Evolutionary conservation across 345 rosid genomes (phyloP).

Genomic region (Anacardium occidentale): DNA sequence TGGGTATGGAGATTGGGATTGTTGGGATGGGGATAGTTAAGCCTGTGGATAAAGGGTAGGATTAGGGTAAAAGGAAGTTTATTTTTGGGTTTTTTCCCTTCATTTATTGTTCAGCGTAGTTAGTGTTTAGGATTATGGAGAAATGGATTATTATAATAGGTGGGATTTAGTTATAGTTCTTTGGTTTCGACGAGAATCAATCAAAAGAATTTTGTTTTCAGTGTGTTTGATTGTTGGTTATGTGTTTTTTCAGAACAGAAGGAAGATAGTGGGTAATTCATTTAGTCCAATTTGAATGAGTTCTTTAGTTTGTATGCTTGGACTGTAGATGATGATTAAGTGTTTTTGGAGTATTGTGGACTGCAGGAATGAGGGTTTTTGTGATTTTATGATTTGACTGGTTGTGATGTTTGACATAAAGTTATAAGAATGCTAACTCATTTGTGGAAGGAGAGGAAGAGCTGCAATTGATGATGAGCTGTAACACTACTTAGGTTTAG

Average conservation of each 20-base stretch:
- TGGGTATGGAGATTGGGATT: constrained; percentile 18
- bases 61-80: not conserved
- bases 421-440: constrained; percentile 1
- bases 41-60: constrained; percentile 49
- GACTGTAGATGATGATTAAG: not conserved
- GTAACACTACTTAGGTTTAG: constrained; percentile 19
- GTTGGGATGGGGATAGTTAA: constrained; percentile 17
- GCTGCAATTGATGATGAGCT: constrained; percentile 10
- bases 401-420: not conserved
- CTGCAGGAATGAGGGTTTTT: constrained; percentile 13
- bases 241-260: constrained; percentile 14
- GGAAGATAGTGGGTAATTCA: constrained; percentile 12
- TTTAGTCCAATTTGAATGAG: constrained; percentile 12
- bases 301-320: constrained; percentile 16
- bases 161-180: constrained; percentile 14
- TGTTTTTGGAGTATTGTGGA: constrained; percentile 4
- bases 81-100: not conserved
- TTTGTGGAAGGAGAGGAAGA: constrained; percentile 13
- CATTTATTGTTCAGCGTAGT: constrained; percentile 26
- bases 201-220: constrained; percentile 32
- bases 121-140: constrained; percentile 35
- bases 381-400: constrained; percentile 12
- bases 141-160: constrained; percentile 19
- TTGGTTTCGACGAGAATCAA: constrained; percentile 27
- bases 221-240: constrained; percentile 29